These are phyloP conservation scores for Pterulicium gracile DNA, from an alignment of 1,284 basidiomycete genomes.

Conservation along the genomic window DNA sequence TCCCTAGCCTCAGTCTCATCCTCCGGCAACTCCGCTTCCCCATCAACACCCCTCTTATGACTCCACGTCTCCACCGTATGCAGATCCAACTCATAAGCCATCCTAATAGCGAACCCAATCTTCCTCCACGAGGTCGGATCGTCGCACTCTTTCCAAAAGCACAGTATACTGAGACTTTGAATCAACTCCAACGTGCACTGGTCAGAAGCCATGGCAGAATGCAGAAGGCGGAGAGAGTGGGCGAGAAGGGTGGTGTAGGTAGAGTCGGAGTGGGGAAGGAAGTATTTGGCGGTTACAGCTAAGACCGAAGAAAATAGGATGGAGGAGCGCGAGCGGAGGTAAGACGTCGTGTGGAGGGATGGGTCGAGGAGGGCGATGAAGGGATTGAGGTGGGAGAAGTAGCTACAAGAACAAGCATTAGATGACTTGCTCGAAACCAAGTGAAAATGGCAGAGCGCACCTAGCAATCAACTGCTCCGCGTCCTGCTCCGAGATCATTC, in stretches of 20 bases:
- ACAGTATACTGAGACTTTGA: conserved; percentile 1
- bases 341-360: conserved; percentile 57
- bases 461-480: conserved; percentile 14
- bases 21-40: not conserved
- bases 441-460: not conserved
- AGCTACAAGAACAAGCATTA: conserved; percentile 56
- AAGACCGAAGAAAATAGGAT: conserved; percentile 76
- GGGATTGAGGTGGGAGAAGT: conserved; percentile 72
- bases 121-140: conserved; percentile 1
- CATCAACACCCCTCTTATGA: not conserved
- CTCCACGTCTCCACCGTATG: not conserved
- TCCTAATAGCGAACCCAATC: not conserved
- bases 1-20: conserved; percentile 1
- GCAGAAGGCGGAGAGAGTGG: not conserved
- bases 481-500: conserved; percentile 54
- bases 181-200: not conserved
- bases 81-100: conserved; percentile 2
- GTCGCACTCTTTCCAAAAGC: conserved; percentile 1
- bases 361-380: conserved; percentile 82
- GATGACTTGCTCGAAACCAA: conserved; percentile 14
- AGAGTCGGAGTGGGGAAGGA: conserved; percentile 20
- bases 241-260: not conserved
- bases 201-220: not conserved
- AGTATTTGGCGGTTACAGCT: conserved; percentile 80
- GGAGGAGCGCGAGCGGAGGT: conserved; percentile 64